These are phyloP conservation scores for Scenedesmus sp. DNA, from an alignment of 163 green algal genomes.

Conservation along the genomic window DNA sequence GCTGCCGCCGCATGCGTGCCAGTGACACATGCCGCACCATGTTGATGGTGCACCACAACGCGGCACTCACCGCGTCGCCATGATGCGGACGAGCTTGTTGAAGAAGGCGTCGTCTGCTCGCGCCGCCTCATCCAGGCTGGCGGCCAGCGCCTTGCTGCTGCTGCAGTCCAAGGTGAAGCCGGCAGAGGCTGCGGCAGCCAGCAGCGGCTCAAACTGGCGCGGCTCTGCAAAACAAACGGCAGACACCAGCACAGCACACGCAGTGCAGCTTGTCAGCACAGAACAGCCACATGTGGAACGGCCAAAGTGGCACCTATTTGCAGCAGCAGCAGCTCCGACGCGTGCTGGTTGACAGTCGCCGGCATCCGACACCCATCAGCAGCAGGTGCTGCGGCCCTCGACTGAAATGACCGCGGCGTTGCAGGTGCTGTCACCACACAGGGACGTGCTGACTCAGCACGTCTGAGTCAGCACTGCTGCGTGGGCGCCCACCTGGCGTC, in stretches of 20 bases:
- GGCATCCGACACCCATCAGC: no score
- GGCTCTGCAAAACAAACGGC: conserved; percentile 56
- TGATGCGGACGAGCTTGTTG: conserved; percentile 98
- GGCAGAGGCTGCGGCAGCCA: conserved; percentile 82
- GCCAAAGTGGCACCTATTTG: not conserved
- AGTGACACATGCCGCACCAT: no score
- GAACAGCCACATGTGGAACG: not conserved
- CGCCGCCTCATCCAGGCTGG: conserved; percentile 89
- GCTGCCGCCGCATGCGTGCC: no score
- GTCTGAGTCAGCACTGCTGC: not conserved
- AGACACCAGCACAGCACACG: not conserved
- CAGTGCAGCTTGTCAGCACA: not conserved
- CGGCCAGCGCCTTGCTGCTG: conserved; percentile 86
- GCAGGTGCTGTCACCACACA: no score
- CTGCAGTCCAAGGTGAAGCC: conserved; percentile 84
- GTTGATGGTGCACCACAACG: not conserved
- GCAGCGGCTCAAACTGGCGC: conserved; percentile 82
- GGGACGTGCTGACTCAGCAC: no score
- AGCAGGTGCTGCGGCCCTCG: no score
- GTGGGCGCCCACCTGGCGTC: conserved; percentile 69
- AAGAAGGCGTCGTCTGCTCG: conserved; percentile 92
- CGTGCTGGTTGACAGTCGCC: not conserved
- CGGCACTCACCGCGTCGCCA: conserved; percentile 89
- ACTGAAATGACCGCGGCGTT: no score
- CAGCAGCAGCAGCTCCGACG: not conserved